Conservation (phyloP, 2,329 filamentous ascomycete species). For the Colletotrichum viniferum region DNA sequence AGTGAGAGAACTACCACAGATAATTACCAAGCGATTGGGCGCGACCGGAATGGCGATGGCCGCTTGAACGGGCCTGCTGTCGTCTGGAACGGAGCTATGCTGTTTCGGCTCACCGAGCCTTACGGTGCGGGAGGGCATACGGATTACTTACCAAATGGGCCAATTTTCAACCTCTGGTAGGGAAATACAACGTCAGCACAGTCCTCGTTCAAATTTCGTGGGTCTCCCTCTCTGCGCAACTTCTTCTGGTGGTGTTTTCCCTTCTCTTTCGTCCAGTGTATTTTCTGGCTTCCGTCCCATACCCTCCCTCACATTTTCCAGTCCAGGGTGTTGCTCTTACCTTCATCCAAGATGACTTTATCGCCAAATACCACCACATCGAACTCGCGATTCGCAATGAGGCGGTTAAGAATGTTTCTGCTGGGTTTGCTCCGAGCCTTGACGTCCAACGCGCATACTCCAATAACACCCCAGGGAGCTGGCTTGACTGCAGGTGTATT, state of each 20-base stretch:
- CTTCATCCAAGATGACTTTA: constrained; percentile 97
- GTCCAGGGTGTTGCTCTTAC: constrained; percentile 38
- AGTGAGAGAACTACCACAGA: neutral
- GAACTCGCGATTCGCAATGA: constrained; percentile 90
- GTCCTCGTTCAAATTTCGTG: neutral
- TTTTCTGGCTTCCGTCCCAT: neutral
- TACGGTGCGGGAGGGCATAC: neutral
- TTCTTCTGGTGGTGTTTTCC: neutral
- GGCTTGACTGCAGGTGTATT: constrained; percentile 51
- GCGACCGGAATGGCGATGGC: neutral
- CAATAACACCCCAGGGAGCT: constrained; percentile 72
- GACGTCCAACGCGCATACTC: constrained; percentile 92
- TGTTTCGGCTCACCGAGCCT: constrained; percentile 37
- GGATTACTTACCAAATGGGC: constrained; percentile 74
- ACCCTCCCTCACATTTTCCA: neutral
- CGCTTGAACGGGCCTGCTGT: neutral
- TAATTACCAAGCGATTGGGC: neutral
- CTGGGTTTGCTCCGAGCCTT: constrained; percentile 98
- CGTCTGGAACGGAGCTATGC: constrained; percentile 31
- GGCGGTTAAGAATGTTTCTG: constrained; percentile 89
- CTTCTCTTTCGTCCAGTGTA: neutral
- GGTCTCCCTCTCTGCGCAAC: neutral
- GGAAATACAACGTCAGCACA: neutral
- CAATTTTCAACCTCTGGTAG: constrained; percentile 85
- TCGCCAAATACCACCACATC: constrained; percentile 98